Evolutionary conservation across 2,329 filamentous ascomycete species (phyloP), one percentile per base, ranked within the genome.

Genomic region (Daldinia sp.): DNA sequence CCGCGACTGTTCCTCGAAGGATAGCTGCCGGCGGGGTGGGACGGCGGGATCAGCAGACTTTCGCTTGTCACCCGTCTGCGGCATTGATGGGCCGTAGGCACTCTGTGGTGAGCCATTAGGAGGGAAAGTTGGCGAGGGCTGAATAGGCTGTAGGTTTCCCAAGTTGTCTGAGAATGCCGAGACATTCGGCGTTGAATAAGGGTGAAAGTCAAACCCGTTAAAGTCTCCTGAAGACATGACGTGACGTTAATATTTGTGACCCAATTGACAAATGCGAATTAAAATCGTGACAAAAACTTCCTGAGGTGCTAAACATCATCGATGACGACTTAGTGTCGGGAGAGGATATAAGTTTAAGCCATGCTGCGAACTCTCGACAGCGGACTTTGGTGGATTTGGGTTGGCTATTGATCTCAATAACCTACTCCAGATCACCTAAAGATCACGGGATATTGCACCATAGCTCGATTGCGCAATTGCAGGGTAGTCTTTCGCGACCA

Each of bases 1-100:
- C 42, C 92, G 90, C 12, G 91, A 90, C 42, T 88, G 84, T 70
- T 94, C 92, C 79, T 94, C 92, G 55, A 91, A 86, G 74, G 81
- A 87, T 67, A 89, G 72, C 51, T 86, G 81, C 63, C 80, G 84
- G 68, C 78, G 79, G 44, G 80, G 76, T 60, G 79, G 77, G 57
- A 76, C 78, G 62, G 76, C 78, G 63, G 79, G 74, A 33, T 79
- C 77, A 62, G 85, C 84, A 23, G 83, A 77, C 73, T 85, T 82
- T 70, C 81, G 81, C 79, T 85, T 85, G 61, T 85, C 83, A 26
- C 78, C 78, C 5, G 78, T 59, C 18, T 74, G 65, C 55, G 74
- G 70, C 18, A 72, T 63, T 72, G 79, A 64, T 74, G 74, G 12
- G 74, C 72, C 77, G 63, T 77, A 78, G 6, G 75, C 62, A 69